Evolutionary conservation across 345 rosid species (phyloP).

Genomic region (Lenwebbia sp.): DNA sequence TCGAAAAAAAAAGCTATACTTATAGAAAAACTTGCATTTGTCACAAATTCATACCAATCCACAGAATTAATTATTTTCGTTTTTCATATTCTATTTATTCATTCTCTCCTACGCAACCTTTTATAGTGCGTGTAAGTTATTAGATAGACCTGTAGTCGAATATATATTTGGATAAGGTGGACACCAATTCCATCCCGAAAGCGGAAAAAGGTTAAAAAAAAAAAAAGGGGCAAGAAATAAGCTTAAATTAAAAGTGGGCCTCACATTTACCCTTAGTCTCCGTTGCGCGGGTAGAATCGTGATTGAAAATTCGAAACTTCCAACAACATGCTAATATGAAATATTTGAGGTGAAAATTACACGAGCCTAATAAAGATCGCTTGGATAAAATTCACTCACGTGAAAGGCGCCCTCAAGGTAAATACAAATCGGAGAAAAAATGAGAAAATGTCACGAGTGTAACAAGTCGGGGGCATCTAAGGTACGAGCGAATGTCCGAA

Average conservation of each 20-base stretch:
- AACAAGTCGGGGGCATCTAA: not conserved
- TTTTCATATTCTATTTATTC: too few relatives aligned
- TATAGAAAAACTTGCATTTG: too few relatives aligned
- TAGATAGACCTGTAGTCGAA: too few relatives aligned
- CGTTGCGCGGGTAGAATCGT: not conserved
- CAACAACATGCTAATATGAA: not conserved
- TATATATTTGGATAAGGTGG: not conserved
- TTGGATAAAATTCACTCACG: not conserved
- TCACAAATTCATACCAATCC: too few relatives aligned
- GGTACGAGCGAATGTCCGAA: not conserved
- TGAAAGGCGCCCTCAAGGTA: not conserved
- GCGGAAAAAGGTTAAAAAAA: not conserved
- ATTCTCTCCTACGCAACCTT: too few relatives aligned
- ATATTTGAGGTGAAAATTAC: not conserved
- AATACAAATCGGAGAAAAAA: not conserved
- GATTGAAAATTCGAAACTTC: not conserved
- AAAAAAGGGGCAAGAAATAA: not conserved
- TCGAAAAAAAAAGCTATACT: too few relatives aligned
- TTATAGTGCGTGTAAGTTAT: too few relatives aligned
- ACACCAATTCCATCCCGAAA: not conserved
- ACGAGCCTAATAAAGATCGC: not conserved
- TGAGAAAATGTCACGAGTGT: not conserved
- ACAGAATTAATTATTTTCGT: too few relatives aligned
- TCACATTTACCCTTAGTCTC: not conserved
- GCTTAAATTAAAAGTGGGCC: not conserved